Evolutionary conservation across 768 basidiomycete genomes (phyloP).

Genomic region (Mrakia hoshinonis): DNA sequence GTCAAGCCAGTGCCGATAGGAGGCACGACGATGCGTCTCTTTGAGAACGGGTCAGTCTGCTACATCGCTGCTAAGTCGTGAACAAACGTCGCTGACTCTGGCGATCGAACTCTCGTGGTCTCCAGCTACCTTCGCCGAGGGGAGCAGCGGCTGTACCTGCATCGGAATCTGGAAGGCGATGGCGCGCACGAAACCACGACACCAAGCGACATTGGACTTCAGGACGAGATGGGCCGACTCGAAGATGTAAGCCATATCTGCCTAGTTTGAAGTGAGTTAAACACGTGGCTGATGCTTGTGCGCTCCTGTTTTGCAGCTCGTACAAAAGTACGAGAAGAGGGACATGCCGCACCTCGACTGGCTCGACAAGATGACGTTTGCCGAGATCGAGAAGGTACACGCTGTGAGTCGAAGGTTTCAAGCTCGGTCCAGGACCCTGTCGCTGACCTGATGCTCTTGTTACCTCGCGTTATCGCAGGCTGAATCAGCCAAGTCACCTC

Average conservation of each 20-base stretch:
- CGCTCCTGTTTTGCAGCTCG: constrained; percentile 38
- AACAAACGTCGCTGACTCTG: no score
- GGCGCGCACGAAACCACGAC: constrained; percentile 71
- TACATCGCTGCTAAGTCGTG: no score
- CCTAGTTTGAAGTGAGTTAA: neutral
- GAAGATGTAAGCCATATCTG: constrained; percentile 58
- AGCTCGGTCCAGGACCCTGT: neutral
- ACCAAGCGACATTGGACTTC: constrained; percentile 62
- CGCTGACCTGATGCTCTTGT: neutral
- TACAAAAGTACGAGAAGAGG: constrained; percentile 92
- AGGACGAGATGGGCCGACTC: constrained; percentile 90
- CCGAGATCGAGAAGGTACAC: constrained; percentile 91
- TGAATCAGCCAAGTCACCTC: constrained; percentile 82
- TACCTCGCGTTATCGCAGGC: constrained; percentile 52
- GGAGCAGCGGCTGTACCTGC: constrained; percentile 77
- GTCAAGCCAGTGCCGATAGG: constrained; percentile 73
- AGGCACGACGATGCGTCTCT: constrained; percentile 79
- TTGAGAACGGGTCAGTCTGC: constrained; percentile 73
- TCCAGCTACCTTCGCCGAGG: constrained; percentile 77
- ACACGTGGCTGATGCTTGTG: no score
- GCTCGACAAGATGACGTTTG: constrained; percentile 85
- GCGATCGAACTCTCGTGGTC: no score
- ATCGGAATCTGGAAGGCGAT: constrained; percentile 77
- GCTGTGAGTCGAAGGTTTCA: constrained; percentile 50
- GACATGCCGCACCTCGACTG: constrained; percentile 91